Conservation (phyloP, 208 protist species). For the Crithidia acanthocephali region DNA sequence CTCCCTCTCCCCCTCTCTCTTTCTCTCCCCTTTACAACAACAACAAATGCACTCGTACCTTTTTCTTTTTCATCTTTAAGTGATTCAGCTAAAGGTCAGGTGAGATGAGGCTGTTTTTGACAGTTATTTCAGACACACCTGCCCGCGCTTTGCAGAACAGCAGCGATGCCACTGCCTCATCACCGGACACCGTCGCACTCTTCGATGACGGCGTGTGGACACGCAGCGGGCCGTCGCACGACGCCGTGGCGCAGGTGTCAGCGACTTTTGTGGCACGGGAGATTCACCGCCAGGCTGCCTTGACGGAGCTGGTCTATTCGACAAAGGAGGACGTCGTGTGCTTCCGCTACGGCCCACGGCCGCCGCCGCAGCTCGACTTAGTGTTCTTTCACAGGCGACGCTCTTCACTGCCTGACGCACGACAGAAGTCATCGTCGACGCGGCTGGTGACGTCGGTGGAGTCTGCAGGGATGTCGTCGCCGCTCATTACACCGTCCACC, state of each 20-base stretch:
- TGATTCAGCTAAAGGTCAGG: background rate
- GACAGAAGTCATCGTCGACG: background rate
- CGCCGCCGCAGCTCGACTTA: background rate
- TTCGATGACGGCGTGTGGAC: slow-evolving; percentile 33
- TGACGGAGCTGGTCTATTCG: background rate
- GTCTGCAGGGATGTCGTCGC: background rate
- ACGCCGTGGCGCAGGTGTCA: slow-evolving; percentile 1
- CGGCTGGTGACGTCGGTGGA: background rate
- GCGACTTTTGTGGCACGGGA: slow-evolving; percentile 21
- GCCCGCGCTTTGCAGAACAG: background rate
- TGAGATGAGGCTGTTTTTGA: slow-evolving; percentile 20
- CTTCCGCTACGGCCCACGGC: slow-evolving; percentile 34
- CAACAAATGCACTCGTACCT: too few relatives aligned
- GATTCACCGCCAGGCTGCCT: slow-evolving; percentile 13
- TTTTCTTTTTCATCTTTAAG: too few relatives aligned
- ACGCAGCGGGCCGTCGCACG: slow-evolving; percentile 11
- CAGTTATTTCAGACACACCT: background rate
- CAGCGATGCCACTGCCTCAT: background rate
- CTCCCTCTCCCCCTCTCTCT: too few relatives aligned
- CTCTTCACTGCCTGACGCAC: too few relatives aligned
- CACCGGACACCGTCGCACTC: slow-evolving; percentile 7
- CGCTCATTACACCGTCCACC: background rate
- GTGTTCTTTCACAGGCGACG: slow-evolving; percentile 20
- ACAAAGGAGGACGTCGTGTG: background rate
- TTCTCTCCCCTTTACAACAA: background rate